Evolutionary conservation across 2,329 filamentous ascomycete species (phyloP), one percentile per base, ranked within the genome.

Genomic region (Penicillium corylophilum): DNA sequence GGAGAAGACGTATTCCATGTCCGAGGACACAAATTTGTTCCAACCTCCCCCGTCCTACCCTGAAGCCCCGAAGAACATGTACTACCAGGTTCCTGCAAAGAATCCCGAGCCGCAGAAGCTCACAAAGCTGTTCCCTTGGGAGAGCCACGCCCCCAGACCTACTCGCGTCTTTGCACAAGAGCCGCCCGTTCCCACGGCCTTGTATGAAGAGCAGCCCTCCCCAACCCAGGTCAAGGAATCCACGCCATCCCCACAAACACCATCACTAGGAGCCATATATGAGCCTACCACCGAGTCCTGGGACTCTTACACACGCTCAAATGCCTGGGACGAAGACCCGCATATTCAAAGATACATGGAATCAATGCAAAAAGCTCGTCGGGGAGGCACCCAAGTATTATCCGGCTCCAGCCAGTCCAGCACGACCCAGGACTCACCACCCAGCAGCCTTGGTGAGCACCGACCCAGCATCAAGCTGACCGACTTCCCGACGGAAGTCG

Each of bases 271-370:
- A 20, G 31, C 48, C 6, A 54, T 43, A n/a, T 61, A 49, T n/a
- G 54, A 51, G 20, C 53, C 51, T 9, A 61, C 61, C 13, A 35
- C 54, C 44, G 79, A 86, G 63, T 81, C 85, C 18, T 95, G 89
- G 89, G 81, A 84, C 56, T 80, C 80, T 42, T 96, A 88, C 69
- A 78, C 83, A n/a, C 82, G 85, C 42, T 83, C 79, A 45, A 99
- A 97, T 71, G 92, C 90, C 15, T 99, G 94, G 94, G 94, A 99
- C 64, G 89, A 90, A 47, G 82, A 95, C 46, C 89, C 89, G 12
- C 88, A 90, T 59, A 99, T 99, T 63, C 86, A 90, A 64, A 82
- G 83, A 57, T 99, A 96, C 68, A 89, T 97, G 48, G 88, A 89
- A 57, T 81, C 83, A 47, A 77, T 95, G 50, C 85, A 88, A 62